Conservation (phyloP, 768 basidiomycete genomes). For the Rhizopogon vulgaris region DNA sequence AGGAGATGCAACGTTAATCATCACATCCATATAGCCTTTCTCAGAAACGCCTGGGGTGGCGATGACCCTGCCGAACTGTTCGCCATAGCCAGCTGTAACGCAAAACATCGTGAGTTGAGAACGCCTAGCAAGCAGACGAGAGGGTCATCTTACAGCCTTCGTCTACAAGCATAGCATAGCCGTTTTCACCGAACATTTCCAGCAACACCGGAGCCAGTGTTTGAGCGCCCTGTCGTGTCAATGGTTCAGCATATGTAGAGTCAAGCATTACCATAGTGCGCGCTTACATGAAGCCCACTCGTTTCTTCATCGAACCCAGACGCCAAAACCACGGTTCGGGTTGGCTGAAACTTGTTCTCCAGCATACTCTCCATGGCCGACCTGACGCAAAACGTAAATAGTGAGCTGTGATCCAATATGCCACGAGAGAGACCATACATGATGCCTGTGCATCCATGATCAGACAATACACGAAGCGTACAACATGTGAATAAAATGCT, state of each 20-base stretch:
- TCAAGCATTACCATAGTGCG: background rate
- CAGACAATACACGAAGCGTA: background rate
- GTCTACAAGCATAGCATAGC: slow-evolving; percentile 77
- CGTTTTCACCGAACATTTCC: slow-evolving; percentile 60
- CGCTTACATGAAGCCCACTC: slow-evolving; percentile 39
- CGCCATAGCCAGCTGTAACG: slow-evolving; percentile 40
- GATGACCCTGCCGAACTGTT: slow-evolving; percentile 47
- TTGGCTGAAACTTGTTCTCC: slow-evolving; percentile 56
- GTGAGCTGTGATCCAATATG: background rate
- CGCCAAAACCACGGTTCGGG: slow-evolving; percentile 53
- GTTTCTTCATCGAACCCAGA: slow-evolving; percentile 79
- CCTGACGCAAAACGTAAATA: slow-evolving; percentile 19
- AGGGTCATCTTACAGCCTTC: slow-evolving; percentile 61
- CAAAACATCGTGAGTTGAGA: slow-evolving; percentile 1
- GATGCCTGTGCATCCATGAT: slow-evolving; percentile 24
- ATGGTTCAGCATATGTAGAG: background rate
- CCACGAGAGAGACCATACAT: slow-evolving; percentile 32
- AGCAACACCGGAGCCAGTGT: slow-evolving; percentile 43
- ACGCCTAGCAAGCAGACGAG: background rate
- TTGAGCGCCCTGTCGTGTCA: slow-evolving; percentile 44
- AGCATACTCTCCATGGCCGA: slow-evolving; percentile 60
- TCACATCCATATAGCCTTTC: slow-evolving; percentile 64
- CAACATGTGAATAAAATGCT: background rate
- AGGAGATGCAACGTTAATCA: slow-evolving; percentile 56
- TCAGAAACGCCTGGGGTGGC: slow-evolving; percentile 64